Evolutionary conservation across 139 green algal genomes (phyloP).

Genomic region (Ettlia oleoabundans): DNA sequence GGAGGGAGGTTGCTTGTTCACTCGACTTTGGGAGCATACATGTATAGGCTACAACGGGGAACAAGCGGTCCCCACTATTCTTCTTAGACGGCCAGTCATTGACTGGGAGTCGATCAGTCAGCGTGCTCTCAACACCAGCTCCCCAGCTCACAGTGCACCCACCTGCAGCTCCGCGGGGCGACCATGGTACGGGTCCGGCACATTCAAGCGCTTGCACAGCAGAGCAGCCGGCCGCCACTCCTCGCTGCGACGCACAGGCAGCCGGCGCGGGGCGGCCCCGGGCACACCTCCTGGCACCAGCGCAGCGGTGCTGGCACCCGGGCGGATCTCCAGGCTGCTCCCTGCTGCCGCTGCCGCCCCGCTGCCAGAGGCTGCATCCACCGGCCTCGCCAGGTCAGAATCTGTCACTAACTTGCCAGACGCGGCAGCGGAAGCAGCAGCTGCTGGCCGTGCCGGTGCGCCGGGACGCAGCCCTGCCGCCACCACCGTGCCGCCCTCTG

Average conservation of each 20-base stretch:
- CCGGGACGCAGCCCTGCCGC: conserved; percentile 34
- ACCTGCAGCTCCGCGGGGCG: conserved; percentile 36
- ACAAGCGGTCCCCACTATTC: no score
- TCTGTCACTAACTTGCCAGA: conserved; percentile 7
- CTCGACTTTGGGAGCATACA: no score
- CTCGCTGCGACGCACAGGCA: conserved; percentile 48
- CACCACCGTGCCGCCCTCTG: conserved; percentile 12
- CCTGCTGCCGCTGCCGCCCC: background rate
- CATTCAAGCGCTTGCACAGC: conserved; percentile 93
- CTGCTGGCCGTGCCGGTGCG: background rate
- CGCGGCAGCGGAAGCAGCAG: background rate
- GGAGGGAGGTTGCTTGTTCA: no score
- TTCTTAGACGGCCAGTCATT: no score
- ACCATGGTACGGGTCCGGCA: conserved; percentile 85
- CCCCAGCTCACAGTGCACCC: no score
- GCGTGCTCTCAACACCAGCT: no score
- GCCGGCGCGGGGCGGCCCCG: background rate
- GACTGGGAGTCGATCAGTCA: background rate
- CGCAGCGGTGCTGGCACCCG: background rate
- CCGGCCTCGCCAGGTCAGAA: background rate
- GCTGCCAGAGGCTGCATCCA: background rate
- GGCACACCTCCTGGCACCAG: background rate
- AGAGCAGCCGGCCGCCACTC: conserved; percentile 90
- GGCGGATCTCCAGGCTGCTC: background rate
- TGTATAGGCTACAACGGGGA: no score